Evolutionary conservation across 352 stramenopile genomes (phyloP).

Genomic region (Halophytophthora batemanensis): DNA sequence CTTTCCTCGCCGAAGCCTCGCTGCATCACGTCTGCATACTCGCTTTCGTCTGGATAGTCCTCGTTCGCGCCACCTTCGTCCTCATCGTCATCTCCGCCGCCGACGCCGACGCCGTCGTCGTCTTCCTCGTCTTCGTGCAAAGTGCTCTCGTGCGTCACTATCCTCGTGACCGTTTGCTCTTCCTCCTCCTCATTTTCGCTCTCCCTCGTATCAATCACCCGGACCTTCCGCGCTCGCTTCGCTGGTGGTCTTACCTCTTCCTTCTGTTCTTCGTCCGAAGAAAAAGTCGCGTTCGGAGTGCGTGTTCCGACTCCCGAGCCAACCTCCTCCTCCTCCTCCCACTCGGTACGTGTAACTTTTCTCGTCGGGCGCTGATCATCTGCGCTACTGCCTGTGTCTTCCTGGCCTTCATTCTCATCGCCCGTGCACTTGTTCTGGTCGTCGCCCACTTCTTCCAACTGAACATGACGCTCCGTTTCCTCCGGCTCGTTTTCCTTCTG

Average conservation of each 20-base stretch:
- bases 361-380: constrained; percentile 11
- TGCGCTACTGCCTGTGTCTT: constrained; percentile 13
- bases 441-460: no score
- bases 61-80: constrained; percentile 16
- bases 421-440: constrained; percentile 5
- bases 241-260: not conserved
- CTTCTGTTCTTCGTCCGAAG: constrained; percentile 18
- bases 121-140: no score
- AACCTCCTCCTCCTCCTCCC: constrained; percentile 17
- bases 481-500: no score
- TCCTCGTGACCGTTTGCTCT: constrained; percentile 20
- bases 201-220: constrained; percentile 12
- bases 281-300: no score
- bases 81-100: constrained; percentile 18
- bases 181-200: constrained; percentile 20
- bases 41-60: constrained; percentile 13
- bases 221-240: constrained; percentile 4
- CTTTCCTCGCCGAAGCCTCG: constrained; percentile 1
- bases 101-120: constrained; percentile 10
- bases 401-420: constrained; percentile 10
- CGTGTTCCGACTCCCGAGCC: no score
- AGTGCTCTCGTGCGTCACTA: constrained; percentile 32
- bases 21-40: constrained; percentile 3
- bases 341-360: constrained; percentile 22
- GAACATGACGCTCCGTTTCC: no score